Base-by-base conservation (phyloP, 2,329 filamentous ascomycete species). In the Fusarium pilosicola region DNA sequence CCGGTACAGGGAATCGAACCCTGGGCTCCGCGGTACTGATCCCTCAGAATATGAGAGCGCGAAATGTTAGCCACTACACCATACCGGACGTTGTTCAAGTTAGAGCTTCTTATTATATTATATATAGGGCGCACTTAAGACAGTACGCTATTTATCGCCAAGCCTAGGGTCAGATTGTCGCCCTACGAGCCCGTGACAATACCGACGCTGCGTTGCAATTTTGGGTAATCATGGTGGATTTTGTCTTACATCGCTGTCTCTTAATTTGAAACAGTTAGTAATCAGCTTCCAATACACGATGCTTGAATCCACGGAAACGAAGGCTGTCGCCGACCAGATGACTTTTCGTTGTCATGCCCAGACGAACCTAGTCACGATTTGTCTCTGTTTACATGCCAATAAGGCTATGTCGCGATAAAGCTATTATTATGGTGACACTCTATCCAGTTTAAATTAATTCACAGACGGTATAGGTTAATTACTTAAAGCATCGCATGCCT, bases 1-100 rank as follows among this genome's bases (percentile, higher is more conserved):
- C 75, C 75, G 75, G 75, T 77, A 77, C 75, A 77, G 75, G 75
- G 75, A 76, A 76, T 76, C 75, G 75, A 77, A 77, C 74, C 75
- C 75, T 77, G 71, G 71, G 75, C 75, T 76, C 75, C 71, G 74
- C 74, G 75, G 74, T 65, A 58, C 62, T 49, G 22, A 62, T 76
- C 76, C 63, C 77, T 75, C 73, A 78, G 26, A 57, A 70, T 68
- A 65, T 79, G 78, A 79, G 68, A 79, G 78, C 78, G 78, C 74
- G 76, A 79, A 79, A 79, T 79, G 78, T 79, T 79, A 77, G 78
- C 78, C 77, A 79, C 77, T 79, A 79, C 78, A 79, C 77, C 78
- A 79, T 79, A 79, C 78, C 77, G 77, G 77, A 79, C 67, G 15
- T 28, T 28, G 3, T 18, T 32, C 24, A 5, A 5, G 9, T 1